A percentile compares a stretch with the other conserved stretches of the same genome.
Conservation (phyloP, 2,329 filamentous ascomycete genomes). For the Paracoccidioides brasiliensis region DNA sequence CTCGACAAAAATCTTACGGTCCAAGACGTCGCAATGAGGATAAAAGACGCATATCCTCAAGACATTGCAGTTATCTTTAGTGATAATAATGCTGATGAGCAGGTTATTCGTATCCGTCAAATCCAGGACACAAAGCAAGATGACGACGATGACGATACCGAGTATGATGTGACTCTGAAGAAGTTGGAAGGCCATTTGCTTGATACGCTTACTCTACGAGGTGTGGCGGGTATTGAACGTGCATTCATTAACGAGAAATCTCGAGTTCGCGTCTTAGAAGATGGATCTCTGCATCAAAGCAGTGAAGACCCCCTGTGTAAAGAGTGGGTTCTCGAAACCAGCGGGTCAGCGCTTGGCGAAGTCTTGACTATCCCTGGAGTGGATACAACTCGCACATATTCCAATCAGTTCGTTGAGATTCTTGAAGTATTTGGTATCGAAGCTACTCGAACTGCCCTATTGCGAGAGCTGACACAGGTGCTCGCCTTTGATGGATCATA, state of each 20-base stretch:
- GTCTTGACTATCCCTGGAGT: constrained; percentile 82
- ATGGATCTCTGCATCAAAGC: constrained; percentile 60
- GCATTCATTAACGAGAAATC: constrained; percentile 83
- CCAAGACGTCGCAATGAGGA: constrained; percentile 75
- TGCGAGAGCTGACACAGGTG: constrained; percentile 81
- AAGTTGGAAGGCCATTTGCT: constrained; percentile 82
- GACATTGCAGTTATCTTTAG: constrained; percentile 91
- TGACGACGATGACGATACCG: constrained; percentile 59
- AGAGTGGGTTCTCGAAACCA: constrained; percentile 94
- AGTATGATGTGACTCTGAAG: constrained; percentile 89
- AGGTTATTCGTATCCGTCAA: constrained; percentile 84
- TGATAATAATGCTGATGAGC: constrained; percentile 93
- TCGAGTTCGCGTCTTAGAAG: constrained; percentile 50
- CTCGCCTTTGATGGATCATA: constrained; percentile 98
- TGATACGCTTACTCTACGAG: constrained; percentile 79
- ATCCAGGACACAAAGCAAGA: constrained; percentile 58
- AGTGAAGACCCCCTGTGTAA: constrained; percentile 65
- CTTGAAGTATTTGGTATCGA: constrained; percentile 95
- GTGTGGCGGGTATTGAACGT: constrained; percentile 75
- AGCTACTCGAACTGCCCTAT: constrained; percentile 72
- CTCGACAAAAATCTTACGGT: constrained; percentile 83
- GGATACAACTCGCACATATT: constrained; percentile 72
- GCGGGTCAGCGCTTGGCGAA: constrained; percentile 71
- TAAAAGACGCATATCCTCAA: constrained; percentile 75
- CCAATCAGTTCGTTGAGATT: constrained; percentile 91